Evolutionary conservation across 2,329 filamentous ascomycete species (phyloP).

Genomic region (Aspergillus brasiliensis): DNA sequence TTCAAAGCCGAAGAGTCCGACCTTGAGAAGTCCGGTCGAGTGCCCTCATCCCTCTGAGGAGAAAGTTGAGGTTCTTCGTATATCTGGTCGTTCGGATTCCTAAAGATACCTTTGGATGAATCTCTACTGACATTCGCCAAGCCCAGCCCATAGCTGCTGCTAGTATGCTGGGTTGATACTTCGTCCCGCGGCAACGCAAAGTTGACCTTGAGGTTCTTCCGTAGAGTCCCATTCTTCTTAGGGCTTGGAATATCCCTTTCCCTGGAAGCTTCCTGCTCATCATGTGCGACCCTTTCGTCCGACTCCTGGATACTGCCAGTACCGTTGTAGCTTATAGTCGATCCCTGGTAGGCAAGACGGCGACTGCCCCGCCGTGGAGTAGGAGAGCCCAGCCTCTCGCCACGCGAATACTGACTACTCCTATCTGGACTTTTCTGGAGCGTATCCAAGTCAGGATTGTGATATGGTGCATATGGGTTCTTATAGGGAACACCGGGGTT

Average conservation of each 20-base stretch:
- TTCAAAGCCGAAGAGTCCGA: conserved; percentile 53
- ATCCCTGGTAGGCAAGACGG: conserved; percentile 25
- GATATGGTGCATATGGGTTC: conserved; percentile 52
- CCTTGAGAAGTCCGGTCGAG: conserved; percentile 31
- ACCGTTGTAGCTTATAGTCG: conserved; percentile 13
- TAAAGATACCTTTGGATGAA: conserved; percentile 55
- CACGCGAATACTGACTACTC: conserved; percentile 46
- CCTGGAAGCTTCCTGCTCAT: not conserved
- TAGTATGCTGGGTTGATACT: conserved; percentile 14
- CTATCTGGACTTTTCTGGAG: conserved; percentile 48
- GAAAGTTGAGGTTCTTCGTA: conserved; percentile 79
- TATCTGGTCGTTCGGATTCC: conserved; percentile 65
- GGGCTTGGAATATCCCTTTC: conserved; percentile 14
- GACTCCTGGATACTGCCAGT: not conserved
- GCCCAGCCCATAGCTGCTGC: conserved; percentile 22
- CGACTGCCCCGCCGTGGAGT: conserved; percentile 18
- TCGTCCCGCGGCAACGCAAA: conserved; percentile 40
- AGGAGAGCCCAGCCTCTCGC: conserved; percentile 35
- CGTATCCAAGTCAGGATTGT: conserved; percentile 44
- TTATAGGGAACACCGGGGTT: conserved; percentile 54
- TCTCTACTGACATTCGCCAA: conserved; percentile 40
- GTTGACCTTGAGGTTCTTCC: conserved; percentile 44
- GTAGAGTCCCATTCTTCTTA: conserved; percentile 27
- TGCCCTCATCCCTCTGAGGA: conserved; percentile 25
- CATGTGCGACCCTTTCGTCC: not conserved